Evolutionary conservation across 176 grass and related monocot species (phyloP), one percentile per base, ranked within the genome.

Genomic region (Thalia dealbata): DNA sequence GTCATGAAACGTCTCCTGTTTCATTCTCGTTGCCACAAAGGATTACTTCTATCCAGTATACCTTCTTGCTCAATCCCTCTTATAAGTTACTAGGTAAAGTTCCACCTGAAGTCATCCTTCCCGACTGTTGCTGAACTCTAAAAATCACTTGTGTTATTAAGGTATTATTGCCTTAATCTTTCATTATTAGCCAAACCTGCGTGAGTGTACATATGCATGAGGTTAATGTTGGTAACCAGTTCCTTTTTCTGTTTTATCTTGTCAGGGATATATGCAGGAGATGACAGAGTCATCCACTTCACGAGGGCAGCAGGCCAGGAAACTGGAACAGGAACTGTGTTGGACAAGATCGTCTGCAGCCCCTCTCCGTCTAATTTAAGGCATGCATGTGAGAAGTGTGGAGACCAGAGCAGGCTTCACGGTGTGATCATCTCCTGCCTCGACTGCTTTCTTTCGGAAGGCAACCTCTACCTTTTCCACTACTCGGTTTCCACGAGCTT

Each of bases 341-440:
- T 96, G 3, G 92, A 91, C 65, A 8, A 23, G 16, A 16, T 89
- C 61, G 80, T 89, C 28, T 72, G 85, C 26, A 91, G 86, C 72
- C 89, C 88, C 8, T 86, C 82, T 29, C 74, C 83, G 0, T 27
- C 81, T 3, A 26, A 19, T 21, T 30, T 61, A 3, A 64, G 75
- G 11, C 32, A 67, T 61, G 19, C 69, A 19, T 96, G 91, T 23
- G 6, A 83, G 30, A 82, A 70, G 67, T 89, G 88, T 10, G 73
- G 80, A 21, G 67, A 86, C 72, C 48, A 62, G 29, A 69, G 58
- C 64, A 56, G 10, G 10, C 52, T 55, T 10, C 29, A 81, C 6
- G 92, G 92, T 6, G 92, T 96, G n/a, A 80, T 85, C 60, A 84
- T 67, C 28, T 91, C 88, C 27, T 96, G 92, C 82, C 84, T 96